Evolutionary conservation across 1,284 basidiomycete genomes (phyloP).

Genomic region (Ustilago loliicola): DNA sequence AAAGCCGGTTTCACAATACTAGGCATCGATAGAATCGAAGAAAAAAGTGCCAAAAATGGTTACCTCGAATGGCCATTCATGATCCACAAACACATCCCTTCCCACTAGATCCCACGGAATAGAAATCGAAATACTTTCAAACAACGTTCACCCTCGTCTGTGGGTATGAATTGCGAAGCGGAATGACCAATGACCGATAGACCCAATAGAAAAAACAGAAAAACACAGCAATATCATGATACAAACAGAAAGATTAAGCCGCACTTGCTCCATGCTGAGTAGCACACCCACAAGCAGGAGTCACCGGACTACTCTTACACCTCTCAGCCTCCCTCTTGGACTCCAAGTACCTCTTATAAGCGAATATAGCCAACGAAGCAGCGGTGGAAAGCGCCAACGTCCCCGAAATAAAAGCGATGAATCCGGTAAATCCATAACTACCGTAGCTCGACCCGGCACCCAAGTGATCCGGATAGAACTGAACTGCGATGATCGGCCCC

Average conservation of each 20-base stretch:
- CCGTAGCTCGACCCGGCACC: slow-evolving; percentile 19
- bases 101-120: neutral
- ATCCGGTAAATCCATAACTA: slow-evolving; percentile 35
- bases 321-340: slow-evolving; percentile 9
- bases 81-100: slow-evolving; percentile 9
- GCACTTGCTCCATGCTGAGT: neutral
- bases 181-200: too few relatives aligned
- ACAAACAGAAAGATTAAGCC: slow-evolving; percentile 1
- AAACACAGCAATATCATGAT: neutral
- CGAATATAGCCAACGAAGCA: slow-evolving; percentile 23
- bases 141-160: neutral
- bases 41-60: slow-evolving; percentile 11
- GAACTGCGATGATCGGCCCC: slow-evolving; percentile 59
- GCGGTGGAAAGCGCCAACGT: slow-evolving; percentile 29
- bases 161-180: too few relatives aligned
- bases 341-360: slow-evolving; percentile 12
- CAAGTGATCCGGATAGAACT: slow-evolving; percentile 46
- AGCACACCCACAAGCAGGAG: slow-evolving; percentile 14
- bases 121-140: neutral
- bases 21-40: slow-evolving; percentile 17
- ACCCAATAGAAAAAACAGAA: too few relatives aligned
- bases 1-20: slow-evolving; percentile 31
- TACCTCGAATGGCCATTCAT: slow-evolving; percentile 41
- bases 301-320: slow-evolving; percentile 7
- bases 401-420: slow-evolving; percentile 42